These are phyloP conservation scores for Exobasidium rhododendri DNA, from an alignment of 1,284 basidiomycete genomes.

Conservation along the genomic window DNA sequence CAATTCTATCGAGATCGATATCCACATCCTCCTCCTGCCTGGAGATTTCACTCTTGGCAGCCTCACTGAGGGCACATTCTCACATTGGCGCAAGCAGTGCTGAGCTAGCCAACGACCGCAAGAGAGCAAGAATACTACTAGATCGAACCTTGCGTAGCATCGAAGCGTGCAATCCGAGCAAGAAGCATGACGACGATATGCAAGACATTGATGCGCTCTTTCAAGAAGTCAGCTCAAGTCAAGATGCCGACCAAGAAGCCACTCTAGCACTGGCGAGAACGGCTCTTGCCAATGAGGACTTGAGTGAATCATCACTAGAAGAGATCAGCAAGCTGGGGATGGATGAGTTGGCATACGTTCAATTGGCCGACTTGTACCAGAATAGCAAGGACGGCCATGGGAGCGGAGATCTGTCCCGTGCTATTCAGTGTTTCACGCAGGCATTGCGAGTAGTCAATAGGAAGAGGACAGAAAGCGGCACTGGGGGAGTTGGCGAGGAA, in stretches of 20 bases:
- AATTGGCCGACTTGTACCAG: constrained; percentile 37
- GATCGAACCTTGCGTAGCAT: constrained; percentile 41
- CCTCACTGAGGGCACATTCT: constrained; percentile 36
- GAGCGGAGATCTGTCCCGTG: constrained; percentile 7
- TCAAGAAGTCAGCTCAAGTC: background rate
- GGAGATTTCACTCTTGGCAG: constrained; percentile 44
- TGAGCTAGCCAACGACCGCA: constrained; percentile 30
- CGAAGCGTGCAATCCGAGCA: constrained; percentile 26
- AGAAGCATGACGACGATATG: constrained; percentile 20
- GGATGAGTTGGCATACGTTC: constrained; percentile 37
- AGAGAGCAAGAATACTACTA: constrained; percentile 40
- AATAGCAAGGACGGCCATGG: background rate
- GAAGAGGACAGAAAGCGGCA: background rate
- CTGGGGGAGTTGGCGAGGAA: constrained; percentile 1
- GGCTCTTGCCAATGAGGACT: constrained; percentile 30
- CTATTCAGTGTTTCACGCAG: background rate
- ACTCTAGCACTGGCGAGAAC: constrained; percentile 8
- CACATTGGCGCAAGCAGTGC: constrained; percentile 39
- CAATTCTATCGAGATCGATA: constrained; percentile 28
- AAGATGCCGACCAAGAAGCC: background rate
- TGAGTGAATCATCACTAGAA: constrained; percentile 31
- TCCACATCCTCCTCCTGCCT: constrained; percentile 22
- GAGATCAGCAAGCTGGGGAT: constrained; percentile 33
- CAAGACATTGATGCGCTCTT: constrained; percentile 10
- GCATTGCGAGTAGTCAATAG: constrained; percentile 2